Evolutionary conservation across 2,329 filamentous ascomycete genomes (phyloP).

Genomic region (Claviceps pazoutovae): DNA sequence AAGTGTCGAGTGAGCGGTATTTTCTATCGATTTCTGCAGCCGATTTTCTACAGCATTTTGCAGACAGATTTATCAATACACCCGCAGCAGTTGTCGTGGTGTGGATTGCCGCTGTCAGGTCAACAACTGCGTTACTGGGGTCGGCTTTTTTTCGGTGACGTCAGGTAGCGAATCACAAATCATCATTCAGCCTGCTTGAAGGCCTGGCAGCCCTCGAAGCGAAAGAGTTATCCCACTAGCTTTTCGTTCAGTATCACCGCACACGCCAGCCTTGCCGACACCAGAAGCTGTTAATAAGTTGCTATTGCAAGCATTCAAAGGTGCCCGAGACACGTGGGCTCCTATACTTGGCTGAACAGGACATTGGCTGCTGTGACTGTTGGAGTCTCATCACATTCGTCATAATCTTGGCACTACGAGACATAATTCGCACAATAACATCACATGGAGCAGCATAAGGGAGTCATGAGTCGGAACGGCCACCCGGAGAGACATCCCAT

Average conservation of each 20-base stretch:
- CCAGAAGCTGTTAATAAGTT: background rate
- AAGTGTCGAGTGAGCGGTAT: background rate
- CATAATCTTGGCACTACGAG: background rate
- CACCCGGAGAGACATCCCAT: constrained; percentile 26
- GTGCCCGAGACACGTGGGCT: background rate
- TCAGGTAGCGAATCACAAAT: background rate
- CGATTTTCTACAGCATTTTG: background rate
- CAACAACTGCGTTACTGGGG: background rate
- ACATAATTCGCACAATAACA: background rate
- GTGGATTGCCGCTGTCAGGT: background rate
- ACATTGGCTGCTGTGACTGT: background rate
- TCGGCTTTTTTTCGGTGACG: background rate
- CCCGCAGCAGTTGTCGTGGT: background rate
- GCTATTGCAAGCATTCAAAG: no score
- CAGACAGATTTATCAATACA: background rate
- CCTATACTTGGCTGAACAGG: background rate
- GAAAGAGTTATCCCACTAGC: background rate
- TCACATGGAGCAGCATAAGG: background rate
- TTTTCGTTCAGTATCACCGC: background rate
- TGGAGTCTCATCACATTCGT: background rate
- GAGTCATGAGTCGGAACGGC: constrained; percentile 8
- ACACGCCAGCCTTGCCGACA: background rate
- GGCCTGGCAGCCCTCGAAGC: background rate
- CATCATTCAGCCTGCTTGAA: background rate
- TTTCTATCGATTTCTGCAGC: background rate